Conservation (phyloP, 345 rosid genomes). For the Eucalyptus caleyi region DNA sequence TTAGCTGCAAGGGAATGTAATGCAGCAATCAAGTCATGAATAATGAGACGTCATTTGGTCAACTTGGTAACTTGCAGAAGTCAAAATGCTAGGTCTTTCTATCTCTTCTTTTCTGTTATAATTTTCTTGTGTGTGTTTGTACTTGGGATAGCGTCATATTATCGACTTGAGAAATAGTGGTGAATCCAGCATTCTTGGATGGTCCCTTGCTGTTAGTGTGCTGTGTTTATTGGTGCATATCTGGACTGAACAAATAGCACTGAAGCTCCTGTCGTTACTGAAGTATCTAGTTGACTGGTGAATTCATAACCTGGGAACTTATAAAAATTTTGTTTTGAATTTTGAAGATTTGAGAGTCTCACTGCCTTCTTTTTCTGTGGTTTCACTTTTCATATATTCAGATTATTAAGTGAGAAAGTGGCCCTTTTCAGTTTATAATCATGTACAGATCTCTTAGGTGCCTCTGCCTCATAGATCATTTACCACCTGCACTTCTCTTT, state of each 20-base stretch:
- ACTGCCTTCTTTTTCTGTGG: background rate
- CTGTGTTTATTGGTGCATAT: background rate
- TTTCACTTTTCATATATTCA: background rate
- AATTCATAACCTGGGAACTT: background rate
- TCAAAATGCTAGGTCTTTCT: background rate
- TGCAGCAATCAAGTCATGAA: background rate
- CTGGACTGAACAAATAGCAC: background rate
- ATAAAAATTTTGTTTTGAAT: background rate
- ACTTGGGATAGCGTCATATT: background rate
- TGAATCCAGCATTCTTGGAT: background rate
- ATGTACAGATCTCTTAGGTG: background rate
- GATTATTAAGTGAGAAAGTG: background rate
- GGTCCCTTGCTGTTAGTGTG: background rate
- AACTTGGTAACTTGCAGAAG: background rate
- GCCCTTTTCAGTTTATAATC: background rate
- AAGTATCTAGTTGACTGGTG: background rate
- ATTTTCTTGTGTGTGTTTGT: background rate
- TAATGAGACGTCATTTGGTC: background rate
- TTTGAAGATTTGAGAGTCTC: background rate
- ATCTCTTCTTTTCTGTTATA: background rate
- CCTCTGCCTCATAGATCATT: background rate
- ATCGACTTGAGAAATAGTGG: background rate
- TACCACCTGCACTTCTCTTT: background rate
- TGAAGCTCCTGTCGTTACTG: background rate
- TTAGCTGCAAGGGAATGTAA: background rate